Evolutionary conservation across 2,329 filamentous ascomycete species (phyloP).

Genomic region (Sphaceloma murrayae): DNA sequence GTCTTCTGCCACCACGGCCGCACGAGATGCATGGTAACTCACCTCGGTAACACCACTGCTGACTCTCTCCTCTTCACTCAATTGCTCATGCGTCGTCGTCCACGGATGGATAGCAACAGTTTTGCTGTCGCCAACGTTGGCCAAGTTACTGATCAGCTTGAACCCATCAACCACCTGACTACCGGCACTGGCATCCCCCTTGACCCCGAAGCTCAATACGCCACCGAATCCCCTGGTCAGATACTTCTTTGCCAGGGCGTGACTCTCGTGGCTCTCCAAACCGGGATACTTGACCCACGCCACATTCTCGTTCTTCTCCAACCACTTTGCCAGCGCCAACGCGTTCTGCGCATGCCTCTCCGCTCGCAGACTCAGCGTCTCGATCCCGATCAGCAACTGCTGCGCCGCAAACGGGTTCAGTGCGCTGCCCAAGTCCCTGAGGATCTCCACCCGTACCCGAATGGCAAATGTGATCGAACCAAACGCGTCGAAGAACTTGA

Average conservation of each 20-base stretch:
- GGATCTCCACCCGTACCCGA: conserved; percentile 76
- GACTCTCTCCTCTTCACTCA: conserved; percentile 69
- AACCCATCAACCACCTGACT: conserved; percentile 86
- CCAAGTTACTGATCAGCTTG: conserved; percentile 89
- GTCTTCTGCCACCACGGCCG: conserved; percentile 17
- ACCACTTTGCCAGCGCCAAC: conserved; percentile 66
- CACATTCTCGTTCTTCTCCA: conserved; percentile 74
- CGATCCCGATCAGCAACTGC: conserved; percentile 77
- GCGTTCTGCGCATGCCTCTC: conserved; percentile 85
- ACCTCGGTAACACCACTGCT: conserved; percentile 74
- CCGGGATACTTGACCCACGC: conserved; percentile 93
- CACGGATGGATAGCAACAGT: conserved; percentile 91
- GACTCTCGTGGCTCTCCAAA: conserved; percentile 68
- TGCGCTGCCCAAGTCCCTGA: conserved; percentile 73
- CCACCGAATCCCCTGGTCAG: conserved; percentile 76
- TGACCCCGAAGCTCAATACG: conserved; percentile 86
- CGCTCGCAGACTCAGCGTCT: conserved; percentile 78
- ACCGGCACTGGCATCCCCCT: conserved; percentile 74
- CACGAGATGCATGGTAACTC: conserved; percentile 20
- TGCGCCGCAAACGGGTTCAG: conserved; percentile 89
- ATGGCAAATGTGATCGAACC: conserved; percentile 74
- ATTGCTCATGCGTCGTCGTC: conserved; percentile 90
- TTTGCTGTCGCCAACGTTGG: conserved; percentile 94
- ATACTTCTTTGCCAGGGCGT: conserved; percentile 77
- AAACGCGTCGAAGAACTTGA: conserved; percentile 92